Percentiles rank a stretch among this genome's conserved stretches.
Evolutionary conservation across 306 rosid genomes (phyloP).

Genomic region (Nissolia schottii): DNA sequence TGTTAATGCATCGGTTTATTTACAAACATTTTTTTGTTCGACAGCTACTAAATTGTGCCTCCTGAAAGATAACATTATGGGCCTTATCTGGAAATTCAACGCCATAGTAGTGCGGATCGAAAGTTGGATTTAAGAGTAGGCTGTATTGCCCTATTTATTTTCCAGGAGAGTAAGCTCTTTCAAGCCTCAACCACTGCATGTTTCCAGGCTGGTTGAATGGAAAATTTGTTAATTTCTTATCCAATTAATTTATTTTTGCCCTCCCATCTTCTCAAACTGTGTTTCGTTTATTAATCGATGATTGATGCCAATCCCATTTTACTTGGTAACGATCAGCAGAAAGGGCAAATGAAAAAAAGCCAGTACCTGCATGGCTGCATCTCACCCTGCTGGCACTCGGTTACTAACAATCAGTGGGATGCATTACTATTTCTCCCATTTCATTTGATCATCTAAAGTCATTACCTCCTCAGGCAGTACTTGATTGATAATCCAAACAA

Average conservation of each 20-base stretch:
- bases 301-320: background rate
- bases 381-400: background rate
- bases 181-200: background rate
- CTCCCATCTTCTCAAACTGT: background rate
- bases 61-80: background rate
- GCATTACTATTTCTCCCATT: background rate
- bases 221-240: background rate
- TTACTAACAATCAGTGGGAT: background rate
- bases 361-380: conserved; percentile 1
- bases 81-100: background rate
- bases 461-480: too few relatives aligned
- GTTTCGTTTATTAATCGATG: background rate
- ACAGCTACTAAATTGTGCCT: background rate
- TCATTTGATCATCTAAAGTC: too few relatives aligned
- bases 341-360: background rate
- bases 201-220: background rate
- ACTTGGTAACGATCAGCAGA: background rate
- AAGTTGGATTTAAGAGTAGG: too few relatives aligned
- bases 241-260: background rate
- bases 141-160: conserved; percentile 15
- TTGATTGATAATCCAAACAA: too few relatives aligned
- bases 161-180: background rate
- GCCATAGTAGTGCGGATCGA: background rate
- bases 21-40: background rate
- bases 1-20: background rate